Evolutionary conservation across 2,329 filamentous ascomycete species (phyloP), one percentile per base, ranked within the genome.

Genomic region (Ophiocordyceps robertsii): DNA sequence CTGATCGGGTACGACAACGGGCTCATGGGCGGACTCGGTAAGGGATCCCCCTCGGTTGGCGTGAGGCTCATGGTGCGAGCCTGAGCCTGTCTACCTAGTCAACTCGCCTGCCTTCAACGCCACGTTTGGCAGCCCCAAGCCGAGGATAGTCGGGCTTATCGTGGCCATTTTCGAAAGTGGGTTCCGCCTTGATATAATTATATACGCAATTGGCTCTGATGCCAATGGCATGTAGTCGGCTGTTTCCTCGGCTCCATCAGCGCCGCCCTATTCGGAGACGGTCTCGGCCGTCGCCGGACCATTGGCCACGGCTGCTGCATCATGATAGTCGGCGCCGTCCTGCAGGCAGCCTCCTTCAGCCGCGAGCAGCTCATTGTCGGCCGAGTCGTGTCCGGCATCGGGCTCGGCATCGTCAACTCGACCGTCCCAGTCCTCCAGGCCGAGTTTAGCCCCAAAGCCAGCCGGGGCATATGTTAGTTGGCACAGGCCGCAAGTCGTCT

Each of bases 1-100:
- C 57, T 70, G 31, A 69, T 71, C 36, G 68, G 68, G 17, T 69
- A 59, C 45, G 66, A 68, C 45, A 68, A 69, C 56, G 66, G 65
- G 4, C 51, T 68, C 3, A 63, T 67, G 63, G 63, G 62, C 45
- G 64, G 64, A 27, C 53, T 56, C 7, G 54, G 57, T 55, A 40
- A 12, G 46, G 37, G 6, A 19, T 24, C 10, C 16, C 8, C 12
- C 2, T 3, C 6, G 10, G 24, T 6, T 27, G 24, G 24, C 24
- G 24, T 27, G 24, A 27, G 6, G 7, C 14, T 29, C n/a, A n/a
- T n/a, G n/a, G n/a, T n/a, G n/a, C n/a, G n/a, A n/a, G n/a, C n/a
- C n/a, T n/a, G n/a, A n/a, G n/a, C n/a, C 32, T 19, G 27, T 30
- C 40, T 46, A 47, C 42, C 54, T n/a, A 46, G 62, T 68, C 49